Percentiles rank a stretch among this genome's conserved stretches.
These are phyloP conservation scores for Bimuria novae-zelandiae DNA, from an alignment of 2,329 filamentous ascomycete genomes.

Conservation along the genomic window DNA sequence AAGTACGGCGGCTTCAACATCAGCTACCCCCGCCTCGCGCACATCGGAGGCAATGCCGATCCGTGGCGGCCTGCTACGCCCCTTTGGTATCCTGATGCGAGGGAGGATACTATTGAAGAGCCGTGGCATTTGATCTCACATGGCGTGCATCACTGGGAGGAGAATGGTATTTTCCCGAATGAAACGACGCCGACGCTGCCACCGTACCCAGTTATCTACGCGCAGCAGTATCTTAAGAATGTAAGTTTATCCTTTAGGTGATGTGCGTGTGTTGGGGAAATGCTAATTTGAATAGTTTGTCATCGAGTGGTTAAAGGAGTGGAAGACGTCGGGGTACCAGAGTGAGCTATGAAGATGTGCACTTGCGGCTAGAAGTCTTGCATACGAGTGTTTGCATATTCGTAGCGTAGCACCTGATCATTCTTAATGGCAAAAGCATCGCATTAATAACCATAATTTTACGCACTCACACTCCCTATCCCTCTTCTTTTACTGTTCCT, in stretches of 20 bases:
- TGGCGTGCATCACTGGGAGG: slow-evolving; percentile 84
- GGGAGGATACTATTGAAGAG: slow-evolving; percentile 65
- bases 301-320: slow-evolving; percentile 63
- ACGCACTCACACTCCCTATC: too few relatives aligned
- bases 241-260: not conserved
- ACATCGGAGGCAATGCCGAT: slow-evolving; percentile 77
- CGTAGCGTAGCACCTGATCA: too few relatives aligned
- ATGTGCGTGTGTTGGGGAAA: not conserved
- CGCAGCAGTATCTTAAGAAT: slow-evolving; percentile 61
- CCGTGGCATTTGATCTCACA: slow-evolving; percentile 74
- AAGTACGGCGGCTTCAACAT: slow-evolving; percentile 76
- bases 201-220: slow-evolving; percentile 61
- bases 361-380: too few relatives aligned
- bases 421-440: too few relatives aligned
- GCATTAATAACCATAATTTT: too few relatives aligned
- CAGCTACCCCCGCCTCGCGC: slow-evolving; percentile 74
- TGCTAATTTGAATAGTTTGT: slow-evolving; percentile 55
- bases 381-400: too few relatives aligned
- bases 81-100: slow-evolving; percentile 65
- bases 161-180: slow-evolving; percentile 68
- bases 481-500: too few relatives aligned
- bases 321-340: not conserved
- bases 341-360: not conserved
- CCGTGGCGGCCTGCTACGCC: slow-evolving; percentile 79
- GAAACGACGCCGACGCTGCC: slow-evolving; percentile 64